Base-by-base conservation (phyloP, 345 rosid genomes). In the Salix arbutifolia region DNA sequence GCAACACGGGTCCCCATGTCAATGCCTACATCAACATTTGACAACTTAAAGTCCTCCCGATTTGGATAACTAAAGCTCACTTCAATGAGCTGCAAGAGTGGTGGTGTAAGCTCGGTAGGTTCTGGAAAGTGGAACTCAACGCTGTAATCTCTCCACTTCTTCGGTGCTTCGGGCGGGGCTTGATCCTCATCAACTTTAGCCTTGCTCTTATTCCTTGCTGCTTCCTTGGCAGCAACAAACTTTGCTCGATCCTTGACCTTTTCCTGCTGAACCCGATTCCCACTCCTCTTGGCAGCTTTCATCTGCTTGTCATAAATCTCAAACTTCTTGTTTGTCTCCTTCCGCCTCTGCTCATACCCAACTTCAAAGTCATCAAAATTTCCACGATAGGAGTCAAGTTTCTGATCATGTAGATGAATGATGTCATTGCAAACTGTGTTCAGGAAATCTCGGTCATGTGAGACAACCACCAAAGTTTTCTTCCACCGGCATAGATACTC, bases 1-100 rank as follows among this genome's bases (percentile, higher is more conserved):
- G 98, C 99, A 12, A 92, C 98, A 11, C 97, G 85, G 56, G 99
- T 93, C 69, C 97, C 98, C 99, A 96, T 93, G 84, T 96, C 99
- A 69, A 96, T 93, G 73, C 99, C 99, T 60, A 91, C 94, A 83
- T 96, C 99, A 69, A 96, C 94, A 77, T 92, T 77, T 0, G 94
- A 81, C 56, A 92, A 93, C 80, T 84, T 91, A 83, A 96, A 93
- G 78, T 96, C 98, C 33, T 83, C 83, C 23, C 99, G 83, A 66
- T 85, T 89, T 11, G 98, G 98, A 79, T 96, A 96, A 71, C 92
- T 80, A 85, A 96, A 96, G 84, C 92, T 93, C 74, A 93, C 95
- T 73, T 93, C 97, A 67, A 93, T 87, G 38, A 93, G 87, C 87
- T 96, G 99, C 81, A 96, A 75, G 37, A 96, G 90, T 23, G 99